Percentiles rank a stretch among this genome's conserved stretches.
These are phyloP conservation scores for Claviceps arundinis DNA, from an alignment of 2,329 filamentous ascomycete genomes.

Conservation along the genomic window DNA sequence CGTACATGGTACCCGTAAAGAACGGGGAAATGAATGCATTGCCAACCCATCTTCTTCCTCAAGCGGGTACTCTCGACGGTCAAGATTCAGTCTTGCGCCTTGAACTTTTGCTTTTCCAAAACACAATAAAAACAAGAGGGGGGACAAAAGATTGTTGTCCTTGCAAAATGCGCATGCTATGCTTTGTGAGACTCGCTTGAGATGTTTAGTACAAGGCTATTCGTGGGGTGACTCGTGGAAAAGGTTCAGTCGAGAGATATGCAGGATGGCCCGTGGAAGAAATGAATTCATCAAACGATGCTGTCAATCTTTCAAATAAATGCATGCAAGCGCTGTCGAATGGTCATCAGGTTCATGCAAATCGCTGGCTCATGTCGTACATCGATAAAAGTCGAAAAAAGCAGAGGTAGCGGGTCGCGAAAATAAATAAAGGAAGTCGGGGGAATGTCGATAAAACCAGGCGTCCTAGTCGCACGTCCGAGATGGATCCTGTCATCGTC, in stretches of 20 bases:
- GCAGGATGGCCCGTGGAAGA: background rate
- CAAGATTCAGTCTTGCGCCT: background rate
- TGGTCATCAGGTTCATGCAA: slow-evolving; percentile 3
- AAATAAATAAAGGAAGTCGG: background rate
- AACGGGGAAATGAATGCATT: background rate
- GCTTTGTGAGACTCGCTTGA: background rate
- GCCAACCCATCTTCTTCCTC: background rate
- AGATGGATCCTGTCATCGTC: background rate
- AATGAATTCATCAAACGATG: background rate
- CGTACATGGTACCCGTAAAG: background rate
- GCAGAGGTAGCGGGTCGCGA: background rate
- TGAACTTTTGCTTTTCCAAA: background rate
- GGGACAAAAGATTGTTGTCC: background rate
- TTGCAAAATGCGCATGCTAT: background rate
- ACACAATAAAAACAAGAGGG: background rate
- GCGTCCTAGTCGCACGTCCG: background rate
- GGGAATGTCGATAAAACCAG: background rate
- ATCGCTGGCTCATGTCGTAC: slow-evolving; percentile 3
- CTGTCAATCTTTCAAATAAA: background rate
- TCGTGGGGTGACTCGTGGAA: background rate
- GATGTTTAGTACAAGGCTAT: background rate
- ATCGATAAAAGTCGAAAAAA: background rate
- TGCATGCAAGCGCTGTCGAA: background rate
- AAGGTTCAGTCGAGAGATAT: background rate
- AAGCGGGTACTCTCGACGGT: background rate